Conservation (phyloP, 164 flowering plant genomes). For the Liriodendron chinense region DNA sequence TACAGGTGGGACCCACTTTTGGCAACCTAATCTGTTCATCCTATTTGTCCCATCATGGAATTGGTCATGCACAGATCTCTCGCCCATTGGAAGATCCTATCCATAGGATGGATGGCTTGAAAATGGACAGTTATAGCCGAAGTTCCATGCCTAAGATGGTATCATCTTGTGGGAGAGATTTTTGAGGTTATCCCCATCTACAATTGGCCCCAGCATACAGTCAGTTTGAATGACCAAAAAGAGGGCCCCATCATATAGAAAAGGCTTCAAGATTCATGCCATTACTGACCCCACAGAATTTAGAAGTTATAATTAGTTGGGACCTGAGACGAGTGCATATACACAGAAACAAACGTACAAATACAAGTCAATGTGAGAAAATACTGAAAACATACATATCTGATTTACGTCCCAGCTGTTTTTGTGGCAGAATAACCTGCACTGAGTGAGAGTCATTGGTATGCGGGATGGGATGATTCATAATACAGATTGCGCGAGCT, state of each 20-base stretch:
- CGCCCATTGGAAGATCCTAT: not conserved
- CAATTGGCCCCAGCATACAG: not conserved
- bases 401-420: constrained; percentile 95
- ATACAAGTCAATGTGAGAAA: not conserved
- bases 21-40: not conserved
- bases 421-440: constrained; percentile 94
- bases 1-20: not conserved
- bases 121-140: not conserved
- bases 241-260: not conserved
- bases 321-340: not conserved
- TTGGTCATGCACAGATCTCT: not conserved
- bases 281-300: not conserved
- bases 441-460: constrained; percentile 88
- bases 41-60: not conserved
- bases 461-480: constrained; percentile 94
- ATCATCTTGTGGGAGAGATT: not conserved
- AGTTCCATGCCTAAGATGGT: not conserved
- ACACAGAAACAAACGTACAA: not conserved
- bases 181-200: not conserved
- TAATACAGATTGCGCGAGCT: constrained; percentile 93
- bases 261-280: not conserved
- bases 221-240: not conserved
- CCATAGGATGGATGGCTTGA: not conserved
- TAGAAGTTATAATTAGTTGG: not conserved
- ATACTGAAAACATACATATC: constrained; percentile 60